Percentiles rank a stretch among this genome's conserved stretches.
Evolutionary conservation across 2,329 filamentous ascomycete species (phyloP).

Genomic region (Thielaviopsis ethacetica): DNA sequence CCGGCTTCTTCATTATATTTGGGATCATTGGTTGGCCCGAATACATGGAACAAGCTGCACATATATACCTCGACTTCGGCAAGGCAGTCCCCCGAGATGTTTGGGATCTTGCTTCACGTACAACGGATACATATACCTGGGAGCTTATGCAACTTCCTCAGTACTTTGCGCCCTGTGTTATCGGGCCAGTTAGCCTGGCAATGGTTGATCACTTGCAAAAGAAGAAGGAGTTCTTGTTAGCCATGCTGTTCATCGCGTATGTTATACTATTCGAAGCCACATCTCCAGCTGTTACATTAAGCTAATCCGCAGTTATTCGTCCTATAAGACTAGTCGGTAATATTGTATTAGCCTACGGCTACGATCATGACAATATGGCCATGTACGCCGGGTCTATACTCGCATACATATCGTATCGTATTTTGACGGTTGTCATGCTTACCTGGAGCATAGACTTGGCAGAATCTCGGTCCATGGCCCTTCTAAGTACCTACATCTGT

Average conservation of each 20-base stretch:
- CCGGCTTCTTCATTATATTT: neutral
- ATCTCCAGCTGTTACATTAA: neutral
- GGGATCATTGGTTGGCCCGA: neutral
- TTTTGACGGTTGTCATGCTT: neutral
- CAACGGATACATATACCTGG: too few species aligned
- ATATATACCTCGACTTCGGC: neutral
- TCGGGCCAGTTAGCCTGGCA: neutral
- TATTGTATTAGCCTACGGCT: neutral
- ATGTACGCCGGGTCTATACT: neutral
- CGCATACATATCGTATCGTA: neutral
- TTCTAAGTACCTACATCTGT: neutral
- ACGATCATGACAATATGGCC: neutral
- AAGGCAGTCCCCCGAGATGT: neutral
- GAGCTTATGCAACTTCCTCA: neutral
- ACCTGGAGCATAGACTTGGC: neutral
- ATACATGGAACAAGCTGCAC: neutral
- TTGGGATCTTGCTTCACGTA: neutral
- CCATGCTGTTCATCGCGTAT: neutral
- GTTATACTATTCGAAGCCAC: neutral
- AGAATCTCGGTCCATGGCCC: neutral
- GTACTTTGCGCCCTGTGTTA: neutral
- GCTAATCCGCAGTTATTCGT: neutral
- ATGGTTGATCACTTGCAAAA: neutral
- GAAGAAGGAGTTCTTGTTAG: neutral
- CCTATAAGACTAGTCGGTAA: neutral